Conservation (phyloP, 768 basidiomycete genomes). For the Podaxis sp. region DNA sequence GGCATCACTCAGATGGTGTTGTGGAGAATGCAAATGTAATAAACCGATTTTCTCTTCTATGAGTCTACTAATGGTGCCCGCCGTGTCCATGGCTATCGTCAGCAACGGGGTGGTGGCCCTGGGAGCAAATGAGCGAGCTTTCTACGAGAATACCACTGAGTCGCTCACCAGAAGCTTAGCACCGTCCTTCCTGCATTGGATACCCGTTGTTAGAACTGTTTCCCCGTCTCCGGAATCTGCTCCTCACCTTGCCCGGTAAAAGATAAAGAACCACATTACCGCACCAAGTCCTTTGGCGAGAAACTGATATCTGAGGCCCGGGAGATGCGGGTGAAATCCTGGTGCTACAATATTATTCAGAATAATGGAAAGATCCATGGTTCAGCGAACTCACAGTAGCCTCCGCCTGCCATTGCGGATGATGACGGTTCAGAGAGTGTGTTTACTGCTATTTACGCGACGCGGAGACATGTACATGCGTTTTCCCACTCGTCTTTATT, state of each 20-base stretch:
- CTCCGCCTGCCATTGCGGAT: conserved; percentile 37
- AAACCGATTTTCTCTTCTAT: neutral
- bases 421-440: conserved; percentile 17
- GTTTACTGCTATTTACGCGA: conserved; percentile 31
- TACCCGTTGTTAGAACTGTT: neutral
- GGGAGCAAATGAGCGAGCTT: neutral
- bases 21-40: conserved; percentile 4
- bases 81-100: conserved; percentile 29
- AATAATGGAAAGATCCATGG: neutral
- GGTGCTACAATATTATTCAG: conserved; percentile 34
- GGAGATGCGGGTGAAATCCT: conserved; percentile 89
- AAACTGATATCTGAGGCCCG: conserved; percentile 70
- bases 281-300: conserved; percentile 85
- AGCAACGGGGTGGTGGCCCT: conserved; percentile 50
- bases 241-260: conserved; percentile 87
- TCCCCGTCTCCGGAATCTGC: neutral
- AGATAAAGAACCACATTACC: conserved; percentile 98
- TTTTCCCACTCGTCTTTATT: conserved; percentile 3
- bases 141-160: conserved; percentile 2
- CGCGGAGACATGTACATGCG: conserved; percentile 16
- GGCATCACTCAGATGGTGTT: neutral
- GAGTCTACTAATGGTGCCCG: conserved; percentile 34
- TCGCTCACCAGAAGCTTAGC: conserved; percentile 61
- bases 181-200: conserved; percentile 60
- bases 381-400: conserved; percentile 24